These are phyloP conservation scores for Coemansia sp. DNA, from an alignment of 192 early-diverging fungal genomes.

Conservation along the genomic window DNA sequence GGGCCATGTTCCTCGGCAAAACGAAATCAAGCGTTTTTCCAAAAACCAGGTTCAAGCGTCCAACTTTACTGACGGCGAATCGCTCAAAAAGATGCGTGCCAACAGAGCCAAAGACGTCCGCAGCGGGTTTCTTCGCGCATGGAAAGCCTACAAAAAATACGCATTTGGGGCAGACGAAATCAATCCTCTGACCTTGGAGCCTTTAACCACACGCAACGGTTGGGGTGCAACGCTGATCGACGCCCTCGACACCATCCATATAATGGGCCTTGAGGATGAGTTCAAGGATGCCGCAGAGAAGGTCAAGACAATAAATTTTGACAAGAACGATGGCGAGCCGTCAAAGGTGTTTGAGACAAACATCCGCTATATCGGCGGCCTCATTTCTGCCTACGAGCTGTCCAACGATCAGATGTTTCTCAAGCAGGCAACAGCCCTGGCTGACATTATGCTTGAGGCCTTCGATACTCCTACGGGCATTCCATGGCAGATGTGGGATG, in stretches of 20 bases:
- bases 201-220: conserved; percentile 57
- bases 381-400: conserved; percentile 82
- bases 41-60: conserved; percentile 34
- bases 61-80: conserved; percentile 39
- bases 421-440: conserved; percentile 78
- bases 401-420: conserved; percentile 65
- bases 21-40: conserved; percentile 35
- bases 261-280: conserved; percentile 84
- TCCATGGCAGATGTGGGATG: conserved; percentile 76
- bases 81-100: conserved; percentile 51
- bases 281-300: conserved; percentile 73
- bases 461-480: conserved; percentile 58
- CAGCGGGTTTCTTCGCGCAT: conserved; percentile 65
- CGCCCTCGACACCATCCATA: conserved; percentile 80
- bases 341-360: conserved; percentile 87
- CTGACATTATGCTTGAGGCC: conserved; percentile 74
- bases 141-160: conserved; percentile 76
- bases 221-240: conserved; percentile 93
- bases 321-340: conserved; percentile 65
- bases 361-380: conserved; percentile 83
- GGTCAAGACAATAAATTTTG: conserved; percentile 72
- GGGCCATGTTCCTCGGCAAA: conserved; percentile 29
- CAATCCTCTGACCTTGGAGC: conserved; percentile 54
- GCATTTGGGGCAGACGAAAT: conserved; percentile 82
- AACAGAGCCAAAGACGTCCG: conserved; percentile 60